Evolutionary conservation across 257 asterid genomes (phyloP).

Genomic region (Knoxia roxburghii): DNA sequence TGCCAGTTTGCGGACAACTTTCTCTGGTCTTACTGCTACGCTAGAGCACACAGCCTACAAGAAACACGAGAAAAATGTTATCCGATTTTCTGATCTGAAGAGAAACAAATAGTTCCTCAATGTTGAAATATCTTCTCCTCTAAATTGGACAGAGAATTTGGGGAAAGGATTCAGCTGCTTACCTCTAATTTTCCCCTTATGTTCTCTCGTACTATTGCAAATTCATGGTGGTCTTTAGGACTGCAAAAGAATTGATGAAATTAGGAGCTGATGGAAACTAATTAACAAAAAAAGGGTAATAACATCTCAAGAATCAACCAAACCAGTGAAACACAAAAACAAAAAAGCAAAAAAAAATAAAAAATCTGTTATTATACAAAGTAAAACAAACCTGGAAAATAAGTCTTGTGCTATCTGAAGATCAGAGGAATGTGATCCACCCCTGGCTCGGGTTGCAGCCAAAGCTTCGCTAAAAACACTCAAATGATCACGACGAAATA

Average conservation of each 20-base stretch:
- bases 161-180: constrained; percentile 28
- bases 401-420: constrained; percentile 76
- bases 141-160: background rate
- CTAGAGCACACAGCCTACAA: constrained; percentile 61
- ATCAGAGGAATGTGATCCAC: constrained; percentile 68
- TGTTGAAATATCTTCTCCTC: background rate
- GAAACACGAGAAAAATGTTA: constrained; percentile 2
- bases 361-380: background rate
- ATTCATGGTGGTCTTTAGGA: constrained; percentile 84
- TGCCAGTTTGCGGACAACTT: constrained; percentile 72
- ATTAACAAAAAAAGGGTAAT: background rate
- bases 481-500: constrained; percentile 67
- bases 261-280: background rate
- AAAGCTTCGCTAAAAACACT: constrained; percentile 83
- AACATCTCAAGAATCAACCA: background rate
- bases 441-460: constrained; percentile 96
- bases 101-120: background rate
- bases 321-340: too few relatives aligned
- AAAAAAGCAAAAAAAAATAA: background rate
- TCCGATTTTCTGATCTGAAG: background rate
- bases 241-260: constrained; percentile 37
- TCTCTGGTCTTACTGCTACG: constrained; percentile 62
- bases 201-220: constrained; percentile 78
- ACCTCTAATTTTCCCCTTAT: constrained; percentile 75
- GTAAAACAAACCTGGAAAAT: constrained; percentile 62